Evolutionary conservation across 2,329 filamentous ascomycete genomes (phyloP).

Genomic region (Chrysoporthe austroafricana): DNA sequence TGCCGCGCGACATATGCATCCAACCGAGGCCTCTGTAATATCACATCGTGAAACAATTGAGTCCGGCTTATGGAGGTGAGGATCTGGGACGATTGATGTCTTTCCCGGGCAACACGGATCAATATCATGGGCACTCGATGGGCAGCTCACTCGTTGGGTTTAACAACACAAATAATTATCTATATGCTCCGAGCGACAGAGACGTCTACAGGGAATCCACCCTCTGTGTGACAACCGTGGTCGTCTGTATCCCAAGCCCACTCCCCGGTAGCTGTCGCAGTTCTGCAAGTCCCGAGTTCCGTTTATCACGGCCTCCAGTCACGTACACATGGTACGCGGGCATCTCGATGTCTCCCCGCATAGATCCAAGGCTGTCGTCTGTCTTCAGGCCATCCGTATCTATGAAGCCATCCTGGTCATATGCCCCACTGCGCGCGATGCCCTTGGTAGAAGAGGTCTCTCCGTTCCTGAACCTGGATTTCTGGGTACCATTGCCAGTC

Average conservation of each 20-base stretch:
- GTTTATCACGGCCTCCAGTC: slow-evolving; percentile 20
- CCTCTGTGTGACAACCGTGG: slow-evolving; percentile 33
- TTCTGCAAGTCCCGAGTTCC: slow-evolving; percentile 4
- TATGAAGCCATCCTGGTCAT: slow-evolving; percentile 18
- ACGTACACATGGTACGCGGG: slow-evolving; percentile 29
- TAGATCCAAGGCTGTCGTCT: not conserved
- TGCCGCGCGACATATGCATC: too few species aligned
- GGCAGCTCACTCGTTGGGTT: not conserved
- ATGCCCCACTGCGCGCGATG: not conserved
- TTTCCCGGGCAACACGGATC: too few species aligned
- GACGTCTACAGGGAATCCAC: slow-evolving; percentile 23
- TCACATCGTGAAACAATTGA: too few species aligned
- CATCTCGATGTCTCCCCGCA: slow-evolving; percentile 15
- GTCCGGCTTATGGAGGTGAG: too few species aligned
- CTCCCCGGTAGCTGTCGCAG: not conserved
- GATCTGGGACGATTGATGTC: too few species aligned
- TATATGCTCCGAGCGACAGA: too few species aligned
- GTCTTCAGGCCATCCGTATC: slow-evolving; percentile 18
- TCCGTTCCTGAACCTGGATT: not conserved
- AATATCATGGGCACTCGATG: not conserved
- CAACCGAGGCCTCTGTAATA: too few species aligned
- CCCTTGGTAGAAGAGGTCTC: slow-evolving; percentile 14
- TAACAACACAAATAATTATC: not conserved
- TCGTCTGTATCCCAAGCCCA: slow-evolving; percentile 30
- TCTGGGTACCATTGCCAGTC: slow-evolving; percentile 8